Evolutionary conservation across 352 stramenopile genomes (phyloP).

Genomic region (Phytophthora chlamydospora): DNA sequence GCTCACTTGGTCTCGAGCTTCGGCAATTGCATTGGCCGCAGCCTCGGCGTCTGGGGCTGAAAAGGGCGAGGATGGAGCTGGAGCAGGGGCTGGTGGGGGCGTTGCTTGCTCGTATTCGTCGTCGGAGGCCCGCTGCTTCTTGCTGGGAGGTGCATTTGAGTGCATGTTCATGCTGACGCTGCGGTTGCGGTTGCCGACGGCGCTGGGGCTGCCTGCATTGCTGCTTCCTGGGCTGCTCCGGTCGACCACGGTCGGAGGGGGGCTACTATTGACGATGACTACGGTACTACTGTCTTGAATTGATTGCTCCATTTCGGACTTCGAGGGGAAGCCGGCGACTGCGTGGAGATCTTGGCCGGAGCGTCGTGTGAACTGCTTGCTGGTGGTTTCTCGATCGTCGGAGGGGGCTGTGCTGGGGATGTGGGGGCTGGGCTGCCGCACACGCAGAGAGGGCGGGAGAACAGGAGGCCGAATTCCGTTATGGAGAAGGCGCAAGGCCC

Average conservation of each 20-base stretch:
- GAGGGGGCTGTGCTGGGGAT: no score
- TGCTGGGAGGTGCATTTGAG: conserved; percentile 62
- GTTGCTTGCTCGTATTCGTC: conserved; percentile 67
- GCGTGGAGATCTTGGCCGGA: no score
- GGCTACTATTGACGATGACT: conserved; percentile 31
- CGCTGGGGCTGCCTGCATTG: conserved; percentile 20
- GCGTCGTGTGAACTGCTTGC: no score
- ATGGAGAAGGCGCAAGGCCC: no score
- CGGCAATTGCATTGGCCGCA: conserved; percentile 9
- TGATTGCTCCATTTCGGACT: conserved; percentile 35
- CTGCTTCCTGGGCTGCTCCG: conserved; percentile 15
- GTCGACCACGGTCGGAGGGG: conserved; percentile 12
- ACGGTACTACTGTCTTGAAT: conserved; percentile 35
- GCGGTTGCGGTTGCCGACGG: conserved; percentile 51
- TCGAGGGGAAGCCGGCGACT: no score
- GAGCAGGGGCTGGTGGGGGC: conserved; percentile 20
- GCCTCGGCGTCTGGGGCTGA: conserved; percentile 11
- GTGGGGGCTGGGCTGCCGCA: no score
- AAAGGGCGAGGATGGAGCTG: conserved; percentile 13
- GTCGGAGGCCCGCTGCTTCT: conserved; percentile 83
- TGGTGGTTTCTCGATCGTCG: background rate
- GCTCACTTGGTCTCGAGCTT: conserved; percentile 31
- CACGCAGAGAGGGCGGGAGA: no score
- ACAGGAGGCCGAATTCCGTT: no score
- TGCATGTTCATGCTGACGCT: conserved; percentile 75